A percentile compares a stretch with the other conserved stretches of the same genome.
phyloP scores from a whole-genome alignment of 108 stramenopile genomes.

The Nannochloropsis salina region DNA sequence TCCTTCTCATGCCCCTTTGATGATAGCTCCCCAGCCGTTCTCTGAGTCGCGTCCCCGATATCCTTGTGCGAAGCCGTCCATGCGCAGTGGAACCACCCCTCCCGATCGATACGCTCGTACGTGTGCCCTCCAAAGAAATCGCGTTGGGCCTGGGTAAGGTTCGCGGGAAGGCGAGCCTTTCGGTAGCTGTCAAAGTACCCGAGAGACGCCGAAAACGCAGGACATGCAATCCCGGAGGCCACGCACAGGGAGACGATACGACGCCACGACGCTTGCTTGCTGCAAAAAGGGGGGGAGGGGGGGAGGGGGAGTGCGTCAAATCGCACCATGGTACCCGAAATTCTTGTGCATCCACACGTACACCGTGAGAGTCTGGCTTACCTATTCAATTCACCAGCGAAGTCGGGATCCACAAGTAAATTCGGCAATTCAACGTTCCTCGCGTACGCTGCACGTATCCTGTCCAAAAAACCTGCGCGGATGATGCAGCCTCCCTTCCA shows the following conservation, averaged over 20 bases:
- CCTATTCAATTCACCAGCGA: conserved; percentile 69
- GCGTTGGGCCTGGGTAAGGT: conserved; percentile 83
- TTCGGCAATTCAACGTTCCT: conserved; percentile 68
- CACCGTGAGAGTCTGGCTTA: not conserved
- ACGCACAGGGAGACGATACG: conserved; percentile 82
- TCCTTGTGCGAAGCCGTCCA: conserved; percentile 91
- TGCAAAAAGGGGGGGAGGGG: not conserved
- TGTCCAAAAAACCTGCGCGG: conserved; percentile 78
- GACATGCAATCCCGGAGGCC: conserved; percentile 77
- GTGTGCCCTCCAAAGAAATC: conserved; percentile 99
- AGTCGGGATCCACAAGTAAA: conserved; percentile 83
- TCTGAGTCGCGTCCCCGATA: conserved; percentile 78
- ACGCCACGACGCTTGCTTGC: conserved; percentile 77
- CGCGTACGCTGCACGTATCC: conserved; percentile 80
- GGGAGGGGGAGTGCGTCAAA: not conserved
- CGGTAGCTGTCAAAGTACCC: conserved; percentile 93
- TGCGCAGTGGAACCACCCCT: conserved; percentile 77
- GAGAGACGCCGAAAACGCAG: conserved; percentile 77
- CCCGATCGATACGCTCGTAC: conserved; percentile 66
- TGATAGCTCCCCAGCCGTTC: conserved; percentile 73
- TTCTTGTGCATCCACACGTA: no score
- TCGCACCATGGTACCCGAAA: not conserved
- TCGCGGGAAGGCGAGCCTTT: conserved; percentile 75
- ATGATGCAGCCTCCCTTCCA: conserved; percentile 99
- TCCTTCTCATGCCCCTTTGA: not conserved